Evolutionary conservation across 129 eudicot species (phyloP).

Genomic region (Dittrichia graveolens): DNA sequence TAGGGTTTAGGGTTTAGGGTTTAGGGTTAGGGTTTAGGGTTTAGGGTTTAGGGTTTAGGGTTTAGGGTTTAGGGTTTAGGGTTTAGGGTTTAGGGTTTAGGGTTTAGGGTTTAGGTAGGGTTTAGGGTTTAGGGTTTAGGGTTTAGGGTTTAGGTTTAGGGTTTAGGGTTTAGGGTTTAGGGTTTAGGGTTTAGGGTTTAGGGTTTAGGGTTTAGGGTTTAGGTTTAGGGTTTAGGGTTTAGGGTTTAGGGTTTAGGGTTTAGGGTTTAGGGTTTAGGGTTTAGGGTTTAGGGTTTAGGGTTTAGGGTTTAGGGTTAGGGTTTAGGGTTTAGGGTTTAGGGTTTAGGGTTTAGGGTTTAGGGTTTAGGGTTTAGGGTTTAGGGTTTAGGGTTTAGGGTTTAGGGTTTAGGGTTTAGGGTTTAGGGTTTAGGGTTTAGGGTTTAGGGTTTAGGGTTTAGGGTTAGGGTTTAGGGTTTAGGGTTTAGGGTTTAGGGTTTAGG

Average conservation of each 20-base stretch:
- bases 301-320: conserved; percentile 20
- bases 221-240: conserved; percentile 17
- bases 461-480: conserved; percentile 16
- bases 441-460: conserved; percentile 18
- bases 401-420: conserved; percentile 9
- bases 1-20: not conserved
- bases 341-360: conserved; percentile 21
- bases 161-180: conserved; percentile 17
- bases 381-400: conserved; percentile 18
- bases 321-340: conserved; percentile 22
- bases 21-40: conserved; percentile 7
- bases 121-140: conserved; percentile 11
- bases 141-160: conserved; percentile 7
- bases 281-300: conserved; percentile 22
- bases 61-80: not conserved
- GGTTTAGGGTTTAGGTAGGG: not conserved
- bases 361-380: conserved; percentile 13
- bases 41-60: not conserved
- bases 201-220: conserved; percentile 18
- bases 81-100: conserved; percentile 7
- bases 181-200: conserved; percentile 17
- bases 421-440: conserved; percentile 15
- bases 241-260: conserved; percentile 21
- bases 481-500: conserved; percentile 17
- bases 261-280: conserved; percentile 13